These are phyloP conservation scores for Echites panduratus DNA, from an alignment of 257 asterid species.

Conservation along the genomic window DNA sequence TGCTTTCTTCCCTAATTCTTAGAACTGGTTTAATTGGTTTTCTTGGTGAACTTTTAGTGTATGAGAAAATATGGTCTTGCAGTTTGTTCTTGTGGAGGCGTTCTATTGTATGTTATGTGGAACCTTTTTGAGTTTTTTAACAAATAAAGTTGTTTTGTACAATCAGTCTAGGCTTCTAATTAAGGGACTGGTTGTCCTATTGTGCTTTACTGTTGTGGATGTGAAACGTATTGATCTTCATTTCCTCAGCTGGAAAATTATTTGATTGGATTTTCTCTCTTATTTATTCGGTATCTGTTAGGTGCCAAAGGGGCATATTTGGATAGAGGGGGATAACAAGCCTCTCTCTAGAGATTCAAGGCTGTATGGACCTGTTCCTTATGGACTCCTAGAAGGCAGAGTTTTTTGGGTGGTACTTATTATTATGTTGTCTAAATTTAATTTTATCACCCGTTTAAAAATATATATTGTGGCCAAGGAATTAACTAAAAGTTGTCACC, in stretches of 20 bases:
- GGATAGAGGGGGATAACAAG: constrained; percentile 75
- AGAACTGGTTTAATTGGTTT: background rate
- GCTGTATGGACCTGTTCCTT: constrained; percentile 73
- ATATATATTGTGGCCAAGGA: background rate
- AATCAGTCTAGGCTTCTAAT: background rate
- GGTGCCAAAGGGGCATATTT: constrained; percentile 82
- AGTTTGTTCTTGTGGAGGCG: background rate
- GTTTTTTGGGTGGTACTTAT: constrained; percentile 48
- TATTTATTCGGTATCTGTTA: constrained; percentile 16
- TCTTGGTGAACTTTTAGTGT: background rate
- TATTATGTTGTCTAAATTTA: background rate
- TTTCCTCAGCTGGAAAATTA: background rate
- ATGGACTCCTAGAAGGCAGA: constrained; percentile 51
- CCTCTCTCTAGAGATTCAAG: constrained; percentile 54
- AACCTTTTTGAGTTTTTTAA: background rate
- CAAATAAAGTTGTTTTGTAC: background rate
- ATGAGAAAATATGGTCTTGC: background rate
- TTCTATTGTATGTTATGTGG: background rate
- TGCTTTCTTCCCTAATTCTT: background rate
- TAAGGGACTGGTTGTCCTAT: background rate
- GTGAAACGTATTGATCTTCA: background rate
- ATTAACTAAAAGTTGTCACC: background rate
- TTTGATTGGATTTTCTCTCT: background rate
- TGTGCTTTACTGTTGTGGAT: background rate
- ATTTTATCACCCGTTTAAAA: background rate